Percentiles rank a stretch among this genome's conserved stretches.
phyloP scores from a whole-genome alignment of 208 protist species.

The Crithidia bombi region DNA sequence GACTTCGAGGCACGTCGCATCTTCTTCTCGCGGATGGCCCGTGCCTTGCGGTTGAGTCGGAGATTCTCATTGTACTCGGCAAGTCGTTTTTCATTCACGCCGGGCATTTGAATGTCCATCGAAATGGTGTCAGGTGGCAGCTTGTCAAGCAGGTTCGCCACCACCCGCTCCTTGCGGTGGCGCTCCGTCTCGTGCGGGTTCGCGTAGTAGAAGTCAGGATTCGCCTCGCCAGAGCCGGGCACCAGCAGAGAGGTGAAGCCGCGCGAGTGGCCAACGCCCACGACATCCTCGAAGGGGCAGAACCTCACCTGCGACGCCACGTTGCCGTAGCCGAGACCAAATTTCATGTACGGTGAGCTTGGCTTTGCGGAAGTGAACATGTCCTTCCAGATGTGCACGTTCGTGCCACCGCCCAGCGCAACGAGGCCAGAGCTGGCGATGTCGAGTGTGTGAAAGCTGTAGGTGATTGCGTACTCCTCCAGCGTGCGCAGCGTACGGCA shows the following conservation, averaged over 20 bases:
- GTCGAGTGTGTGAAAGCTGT: conserved; percentile 81
- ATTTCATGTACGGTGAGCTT: conserved; percentile 84
- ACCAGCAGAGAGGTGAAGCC: conserved; percentile 92
- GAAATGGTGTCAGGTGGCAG: conserved; percentile 93
- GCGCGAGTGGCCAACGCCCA: conserved; percentile 86
- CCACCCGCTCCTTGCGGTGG: conserved; percentile 88
- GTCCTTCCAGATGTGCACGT: conserved; percentile 91
- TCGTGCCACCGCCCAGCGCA: conserved; percentile 77
- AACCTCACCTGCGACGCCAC: conserved; percentile 74
- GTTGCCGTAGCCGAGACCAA: conserved; percentile 89
- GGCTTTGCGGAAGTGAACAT: conserved; percentile 80
- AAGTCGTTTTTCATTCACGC: conserved; percentile 81
- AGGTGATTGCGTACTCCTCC: conserved; percentile 88
- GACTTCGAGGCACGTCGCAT: conserved; percentile 66
- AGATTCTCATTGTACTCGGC: conserved; percentile 87
- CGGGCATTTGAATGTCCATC: conserved; percentile 87
- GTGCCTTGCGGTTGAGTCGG: conserved; percentile 76
- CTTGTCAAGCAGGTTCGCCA: conserved; percentile 91
- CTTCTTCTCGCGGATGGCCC: conserved; percentile 88
- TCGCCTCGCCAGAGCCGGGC: conserved; percentile 90
- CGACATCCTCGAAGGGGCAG: conserved; percentile 92
- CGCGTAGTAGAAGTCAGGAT: conserved; percentile 93
- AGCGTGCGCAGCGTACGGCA: conserved; percentile 93
- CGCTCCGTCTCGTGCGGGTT: conserved; percentile 94
- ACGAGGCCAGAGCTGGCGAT: conserved; percentile 89